Base-by-base conservation (phyloP, 768 basidiomycete species). In the Brasilioporus rufonigricans region DNA sequence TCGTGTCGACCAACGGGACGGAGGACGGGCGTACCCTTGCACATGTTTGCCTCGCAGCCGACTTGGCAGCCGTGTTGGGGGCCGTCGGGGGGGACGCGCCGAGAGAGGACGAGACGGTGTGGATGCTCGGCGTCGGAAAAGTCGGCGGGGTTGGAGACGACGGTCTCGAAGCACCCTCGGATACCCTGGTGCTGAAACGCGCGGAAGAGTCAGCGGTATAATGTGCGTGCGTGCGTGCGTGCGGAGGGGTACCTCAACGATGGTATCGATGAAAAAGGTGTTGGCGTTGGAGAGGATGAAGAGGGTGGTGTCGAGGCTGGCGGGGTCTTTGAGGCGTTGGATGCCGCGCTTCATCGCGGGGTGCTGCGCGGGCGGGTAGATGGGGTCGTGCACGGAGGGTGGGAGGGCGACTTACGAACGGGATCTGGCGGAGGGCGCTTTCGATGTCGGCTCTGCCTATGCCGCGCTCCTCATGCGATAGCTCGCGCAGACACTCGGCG, bases 31-130 rank as follows among this genome's bases (percentile, higher is more conserved):
- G 43, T 19, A 86, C 92, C 93, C 77, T 99, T 99, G 79, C 97
- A 99, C 95, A 99, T 97, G 77, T 99, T 98, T 14, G 87, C 82
- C 53, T 86, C 86, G 76, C 97, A 99, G 7, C 96, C 96, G 48
- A 96, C 80, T 41, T 75, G 76, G 73, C 97, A 99, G 8, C 65
- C 67, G 70, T 98, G 97, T 55, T 93, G 93, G 2, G 85, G 85
- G 1, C 83, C 90, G 21, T 74, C 61, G 12, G 91, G 90, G 55
- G 87, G 87, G 40, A 98, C 76, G 41, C 88, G 80, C 14, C 95
- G 80, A 29, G 82, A 79, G 44, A 99, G 73, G 53, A 86, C 82
- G 51, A 98, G 84, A 7, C 89, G 76, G 33, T 89, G 84, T 1
- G 65, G 80, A 8, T 75, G 63, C 19, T 83, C 78, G 84, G 57